Evolutionary conservation across 2,329 filamentous ascomycete genomes (phyloP).

Genomic region (Hypoxylon sp.): DNA sequence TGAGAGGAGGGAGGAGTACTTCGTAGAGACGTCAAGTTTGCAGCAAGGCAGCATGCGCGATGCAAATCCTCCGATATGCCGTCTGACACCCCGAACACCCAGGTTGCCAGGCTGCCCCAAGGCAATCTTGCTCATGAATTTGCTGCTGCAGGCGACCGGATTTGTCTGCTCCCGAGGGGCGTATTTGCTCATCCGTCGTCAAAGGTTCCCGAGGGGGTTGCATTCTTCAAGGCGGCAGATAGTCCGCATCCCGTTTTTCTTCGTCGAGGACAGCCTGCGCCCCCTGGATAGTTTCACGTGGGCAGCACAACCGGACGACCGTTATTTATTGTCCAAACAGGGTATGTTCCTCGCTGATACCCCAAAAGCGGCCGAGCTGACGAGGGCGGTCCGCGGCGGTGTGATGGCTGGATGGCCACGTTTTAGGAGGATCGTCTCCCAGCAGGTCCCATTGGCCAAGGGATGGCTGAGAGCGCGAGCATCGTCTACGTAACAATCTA

Average conservation of each 20-base stretch:
- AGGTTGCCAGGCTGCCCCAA: not conserved
- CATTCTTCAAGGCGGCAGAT: constrained; percentile 28
- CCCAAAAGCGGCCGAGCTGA: constrained; percentile 6
- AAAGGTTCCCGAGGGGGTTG: constrained; percentile 16
- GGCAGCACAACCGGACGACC: constrained; percentile 17
- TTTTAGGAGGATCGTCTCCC: constrained; percentile 12
- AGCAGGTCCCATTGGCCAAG: constrained; percentile 4
- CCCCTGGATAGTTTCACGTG: constrained; percentile 7
- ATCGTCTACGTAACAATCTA: constrained; percentile 1
- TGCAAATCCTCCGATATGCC: constrained; percentile 10
- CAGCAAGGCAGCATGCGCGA: constrained; percentile 12
- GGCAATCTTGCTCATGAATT: constrained; percentile 31
- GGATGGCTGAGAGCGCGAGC: too few species aligned
- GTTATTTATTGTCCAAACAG: not conserved
- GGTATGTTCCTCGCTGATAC: constrained; percentile 6
- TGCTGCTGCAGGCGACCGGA: constrained; percentile 32
- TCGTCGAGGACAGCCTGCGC: not conserved
- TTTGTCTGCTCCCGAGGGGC: constrained; percentile 34
- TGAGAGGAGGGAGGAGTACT: constrained; percentile 13
- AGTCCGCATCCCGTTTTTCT: constrained; percentile 16
- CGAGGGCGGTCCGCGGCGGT: not conserved
- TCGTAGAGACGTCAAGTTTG: constrained; percentile 7
- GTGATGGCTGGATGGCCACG: constrained; percentile 6
- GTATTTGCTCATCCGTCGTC: constrained; percentile 13
- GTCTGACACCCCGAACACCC: not conserved